Conservation (phyloP, 108 stramenopile genomes). For the Pseudonitzschia pungens region DNA sequence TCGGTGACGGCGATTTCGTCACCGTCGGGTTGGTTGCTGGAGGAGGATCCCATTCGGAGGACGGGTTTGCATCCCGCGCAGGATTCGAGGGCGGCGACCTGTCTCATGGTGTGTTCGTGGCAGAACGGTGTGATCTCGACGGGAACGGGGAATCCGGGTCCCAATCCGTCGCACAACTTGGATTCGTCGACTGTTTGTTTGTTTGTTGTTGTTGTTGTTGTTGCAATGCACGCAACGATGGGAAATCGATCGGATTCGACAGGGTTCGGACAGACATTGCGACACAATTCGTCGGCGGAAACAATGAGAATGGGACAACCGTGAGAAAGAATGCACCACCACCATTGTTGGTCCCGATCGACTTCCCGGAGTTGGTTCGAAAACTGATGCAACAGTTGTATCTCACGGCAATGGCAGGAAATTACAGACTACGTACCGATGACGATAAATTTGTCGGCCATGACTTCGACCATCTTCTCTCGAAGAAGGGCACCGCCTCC, state of each 20-base stretch:
- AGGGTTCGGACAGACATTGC: neutral
- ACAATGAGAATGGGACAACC: no score
- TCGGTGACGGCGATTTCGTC: constrained; percentile 97
- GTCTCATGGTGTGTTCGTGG: constrained; percentile 93
- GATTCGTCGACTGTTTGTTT: constrained; percentile 89
- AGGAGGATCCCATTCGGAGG: constrained; percentile 81
- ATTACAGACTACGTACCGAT: constrained; percentile 64
- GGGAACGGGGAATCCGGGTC: constrained; percentile 92
- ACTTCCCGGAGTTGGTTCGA: no score
- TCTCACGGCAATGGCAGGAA: no score
- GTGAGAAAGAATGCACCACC: no score
- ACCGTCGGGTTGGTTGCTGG: constrained; percentile 84
- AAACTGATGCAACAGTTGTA: no score
- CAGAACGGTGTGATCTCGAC: constrained; percentile 97
- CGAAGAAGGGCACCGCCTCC: constrained; percentile 94
- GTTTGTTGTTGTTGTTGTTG: neutral
- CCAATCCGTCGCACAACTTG: constrained; percentile 93
- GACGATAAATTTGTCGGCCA: constrained; percentile 84
- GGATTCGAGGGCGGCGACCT: constrained; percentile 81
- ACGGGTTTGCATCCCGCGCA: constrained; percentile 90
- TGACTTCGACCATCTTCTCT: constrained; percentile 97
- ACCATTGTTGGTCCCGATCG: neutral
- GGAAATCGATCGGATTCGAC: neutral
- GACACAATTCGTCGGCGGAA: no score
- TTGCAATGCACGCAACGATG: neutral